Percentiles rank a stretch among this genome's conserved stretches.
Evolutionary conservation across 2,329 filamentous ascomycete genomes (phyloP).

Genomic region (Dothideomycetidae sp.): DNA sequence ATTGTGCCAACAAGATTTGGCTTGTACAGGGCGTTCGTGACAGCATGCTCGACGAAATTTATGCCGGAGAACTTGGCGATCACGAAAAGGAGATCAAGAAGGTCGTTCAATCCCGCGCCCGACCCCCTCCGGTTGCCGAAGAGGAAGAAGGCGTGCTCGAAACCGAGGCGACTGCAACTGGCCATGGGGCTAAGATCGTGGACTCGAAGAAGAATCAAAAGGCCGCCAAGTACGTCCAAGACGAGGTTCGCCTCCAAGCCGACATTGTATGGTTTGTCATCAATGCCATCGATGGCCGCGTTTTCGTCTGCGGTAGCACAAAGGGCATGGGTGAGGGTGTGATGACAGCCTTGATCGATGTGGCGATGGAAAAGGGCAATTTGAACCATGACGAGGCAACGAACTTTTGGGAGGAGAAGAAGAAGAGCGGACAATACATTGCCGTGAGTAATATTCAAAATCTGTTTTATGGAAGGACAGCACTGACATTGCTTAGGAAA

Average conservation of each 20-base stretch:
- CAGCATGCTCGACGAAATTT: constrained; percentile 85
- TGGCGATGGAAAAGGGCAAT: constrained; percentile 85
- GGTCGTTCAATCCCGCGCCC: constrained; percentile 33
- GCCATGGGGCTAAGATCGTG: constrained; percentile 65
- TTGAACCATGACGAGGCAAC: constrained; percentile 67
- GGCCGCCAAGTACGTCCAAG: constrained; percentile 85
- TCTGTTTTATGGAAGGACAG: neutral
- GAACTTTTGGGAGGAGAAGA: constrained; percentile 85
- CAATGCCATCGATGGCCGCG: constrained; percentile 85
- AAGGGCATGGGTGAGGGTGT: constrained; percentile 98
- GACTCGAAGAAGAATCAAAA: constrained; percentile 48
- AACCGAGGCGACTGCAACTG: constrained; percentile 26
- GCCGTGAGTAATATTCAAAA: constrained; percentile 33
- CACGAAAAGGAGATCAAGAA: constrained; percentile 50
- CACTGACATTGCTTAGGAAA: constrained; percentile 1
- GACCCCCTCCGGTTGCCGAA: constrained; percentile 16
- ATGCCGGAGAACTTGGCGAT: constrained; percentile 90
- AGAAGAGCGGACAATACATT: constrained; percentile 87
- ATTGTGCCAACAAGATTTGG: constrained; percentile 97
- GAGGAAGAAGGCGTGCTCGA: constrained; percentile 17
- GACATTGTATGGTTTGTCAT: constrained; percentile 98
- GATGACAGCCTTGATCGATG: constrained; percentile 70
- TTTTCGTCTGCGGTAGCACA: constrained; percentile 91
- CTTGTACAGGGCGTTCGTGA: constrained; percentile 90
- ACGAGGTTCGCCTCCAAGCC: constrained; percentile 79